phyloP scores from a whole-genome alignment of 2,329 filamentous ascomycete genomes.

The Sporothrix globosa region DNA sequence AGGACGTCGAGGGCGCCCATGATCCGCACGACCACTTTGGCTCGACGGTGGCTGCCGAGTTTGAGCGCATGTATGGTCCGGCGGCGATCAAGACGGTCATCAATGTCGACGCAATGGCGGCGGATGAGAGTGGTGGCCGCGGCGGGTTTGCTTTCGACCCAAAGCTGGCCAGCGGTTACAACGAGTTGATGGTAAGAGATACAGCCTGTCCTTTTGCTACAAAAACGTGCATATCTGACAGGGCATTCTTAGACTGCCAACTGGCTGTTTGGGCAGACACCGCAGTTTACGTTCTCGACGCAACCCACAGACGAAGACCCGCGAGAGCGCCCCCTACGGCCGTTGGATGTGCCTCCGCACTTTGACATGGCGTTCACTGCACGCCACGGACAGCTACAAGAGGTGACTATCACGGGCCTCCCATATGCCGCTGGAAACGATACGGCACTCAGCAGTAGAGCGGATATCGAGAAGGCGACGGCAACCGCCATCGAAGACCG shows the following conservation, averaged over 20 bases:
- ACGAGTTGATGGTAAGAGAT: conserved; percentile 52
- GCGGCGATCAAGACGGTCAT: conserved; percentile 43
- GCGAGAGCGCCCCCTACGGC: conserved; percentile 56
- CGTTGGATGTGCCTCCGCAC: conserved; percentile 50
- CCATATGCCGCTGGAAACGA: conserved; percentile 28
- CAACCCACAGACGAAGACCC: conserved; percentile 62
- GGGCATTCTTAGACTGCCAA: conserved; percentile 55
- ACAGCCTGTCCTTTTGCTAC: background rate
- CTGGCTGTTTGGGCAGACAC: conserved; percentile 87
- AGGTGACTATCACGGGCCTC: conserved; percentile 39
- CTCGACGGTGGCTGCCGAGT: conserved; percentile 64
- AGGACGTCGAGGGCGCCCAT: background rate
- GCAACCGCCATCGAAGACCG: conserved; percentile 37
- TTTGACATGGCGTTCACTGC: conserved; percentile 46
- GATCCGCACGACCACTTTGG: conserved; percentile 48
- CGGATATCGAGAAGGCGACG: conserved; percentile 31
- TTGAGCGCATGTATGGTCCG: conserved; percentile 66
- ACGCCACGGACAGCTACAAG: conserved; percentile 47
- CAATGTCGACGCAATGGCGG: conserved; percentile 54
- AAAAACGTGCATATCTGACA: background rate
- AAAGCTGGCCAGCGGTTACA: conserved; percentile 57
- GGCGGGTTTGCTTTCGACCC: conserved; percentile 48
- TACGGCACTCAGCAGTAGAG: background rate
- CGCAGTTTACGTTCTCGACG: conserved; percentile 74
- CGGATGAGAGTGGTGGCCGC: conserved; percentile 47